Conservation (phyloP, 768 basidiomycete species). For the Cystofilobasidium ferigula region DNA sequence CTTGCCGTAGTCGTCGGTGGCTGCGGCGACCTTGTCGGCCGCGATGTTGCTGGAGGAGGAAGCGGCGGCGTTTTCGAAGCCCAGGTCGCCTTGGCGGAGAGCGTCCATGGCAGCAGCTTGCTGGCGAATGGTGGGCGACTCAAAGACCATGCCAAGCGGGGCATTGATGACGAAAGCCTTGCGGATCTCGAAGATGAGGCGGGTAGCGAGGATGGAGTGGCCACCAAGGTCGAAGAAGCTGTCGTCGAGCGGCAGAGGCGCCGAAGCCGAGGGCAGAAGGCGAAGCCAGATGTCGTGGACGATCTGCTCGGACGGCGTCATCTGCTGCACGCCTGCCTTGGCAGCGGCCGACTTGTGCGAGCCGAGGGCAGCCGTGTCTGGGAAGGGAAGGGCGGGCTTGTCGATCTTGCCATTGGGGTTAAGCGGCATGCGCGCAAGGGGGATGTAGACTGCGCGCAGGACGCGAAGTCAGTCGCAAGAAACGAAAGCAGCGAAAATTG, state of each 20-base stretch:
- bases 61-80: slow-evolving; percentile 44
- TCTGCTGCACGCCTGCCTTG: slow-evolving; percentile 34
- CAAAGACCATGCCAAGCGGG: slow-evolving; percentile 82
- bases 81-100: slow-evolving; percentile 68
- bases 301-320: slow-evolving; percentile 62
- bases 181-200: slow-evolving; percentile 91
- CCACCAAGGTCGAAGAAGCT: slow-evolving; percentile 98
- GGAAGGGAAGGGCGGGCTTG: slow-evolving; percentile 96
- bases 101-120: slow-evolving; percentile 66
- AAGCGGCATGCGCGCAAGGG: slow-evolving; percentile 85
- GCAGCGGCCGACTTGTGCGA: slow-evolving; percentile 38
- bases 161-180: slow-evolving; percentile 83
- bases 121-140: slow-evolving; percentile 69
- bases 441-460: slow-evolving; percentile 65
- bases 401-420: slow-evolving; percentile 99
- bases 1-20: slow-evolving; percentile 58
- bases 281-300: slow-evolving; percentile 74
- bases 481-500: background rate
- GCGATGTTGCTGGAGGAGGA: slow-evolving; percentile 25
- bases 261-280: slow-evolving; percentile 67
- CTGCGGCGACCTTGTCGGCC: slow-evolving; percentile 27
- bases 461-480: slow-evolving; percentile 7
- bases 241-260: slow-evolving; percentile 73
- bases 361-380: slow-evolving; percentile 61
- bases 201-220: slow-evolving; percentile 94